A percentile compares a stretch with the other conserved stretches of the same genome.
phyloP scores from a whole-genome alignment of 495 filamentous ascomycete species.

The Talaromyces borbonicus region DNA sequence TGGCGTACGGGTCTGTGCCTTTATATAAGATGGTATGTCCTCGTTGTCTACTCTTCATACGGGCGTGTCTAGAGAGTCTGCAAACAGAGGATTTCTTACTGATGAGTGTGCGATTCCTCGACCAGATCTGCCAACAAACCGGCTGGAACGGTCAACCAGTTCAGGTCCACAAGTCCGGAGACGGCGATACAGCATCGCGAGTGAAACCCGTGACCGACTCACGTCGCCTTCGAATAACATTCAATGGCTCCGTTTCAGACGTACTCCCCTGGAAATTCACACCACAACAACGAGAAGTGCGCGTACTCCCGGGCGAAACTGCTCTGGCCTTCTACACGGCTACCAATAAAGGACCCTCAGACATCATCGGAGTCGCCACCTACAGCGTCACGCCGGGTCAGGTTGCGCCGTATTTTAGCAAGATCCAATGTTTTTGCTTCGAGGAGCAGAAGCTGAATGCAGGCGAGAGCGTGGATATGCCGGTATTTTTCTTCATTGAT shows the following conservation, averaged over 20 bases:
- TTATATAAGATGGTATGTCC: constrained; percentile 85
- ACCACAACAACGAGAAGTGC: constrained; percentile 94
- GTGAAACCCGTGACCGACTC: constrained; percentile 71
- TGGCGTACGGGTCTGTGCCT: constrained; percentile 93
- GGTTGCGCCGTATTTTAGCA: constrained; percentile 95
- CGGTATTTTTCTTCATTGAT: constrained; percentile 98
- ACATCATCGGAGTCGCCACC: constrained; percentile 97
- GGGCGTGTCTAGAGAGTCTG: too few species aligned
- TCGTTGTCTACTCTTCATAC: not conserved
- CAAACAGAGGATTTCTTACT: not conserved
- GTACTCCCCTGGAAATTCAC: constrained; percentile 95
- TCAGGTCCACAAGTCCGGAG: constrained; percentile 59
- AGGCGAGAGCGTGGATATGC: constrained; percentile 98
- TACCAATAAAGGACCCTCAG: constrained; percentile 74
- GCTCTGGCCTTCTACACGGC: constrained; percentile 97
- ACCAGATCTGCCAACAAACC: constrained; percentile 91
- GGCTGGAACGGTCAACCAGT: constrained; percentile 93
- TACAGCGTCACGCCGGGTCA: constrained; percentile 95
- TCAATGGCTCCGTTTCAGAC: constrained; percentile 90
- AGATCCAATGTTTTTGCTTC: constrained; percentile 99
- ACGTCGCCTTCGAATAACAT: constrained; percentile 87
- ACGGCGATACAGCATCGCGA: constrained; percentile 56
- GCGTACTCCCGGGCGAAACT: constrained; percentile 90
- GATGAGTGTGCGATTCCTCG: not conserved
- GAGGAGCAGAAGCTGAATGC: constrained; percentile 92